Evolutionary conservation across 169 alveolate species (phyloP).

Genomic region (Cryptosporidium parvum): DNA sequence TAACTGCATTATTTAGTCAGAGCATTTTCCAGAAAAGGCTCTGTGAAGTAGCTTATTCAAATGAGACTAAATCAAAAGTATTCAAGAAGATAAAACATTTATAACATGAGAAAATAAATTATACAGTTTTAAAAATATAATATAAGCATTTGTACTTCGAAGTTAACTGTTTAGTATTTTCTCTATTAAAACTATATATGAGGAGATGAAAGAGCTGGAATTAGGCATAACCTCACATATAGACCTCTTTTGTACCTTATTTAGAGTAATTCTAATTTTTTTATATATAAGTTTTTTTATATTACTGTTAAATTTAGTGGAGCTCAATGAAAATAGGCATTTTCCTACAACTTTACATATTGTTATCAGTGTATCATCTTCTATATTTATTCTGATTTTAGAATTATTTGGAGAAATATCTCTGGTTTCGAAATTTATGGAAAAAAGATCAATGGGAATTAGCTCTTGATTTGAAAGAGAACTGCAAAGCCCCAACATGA

Average conservation of each 20-base stretch:
- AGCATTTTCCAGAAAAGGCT: constrained; percentile 40
- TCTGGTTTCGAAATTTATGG: constrained; percentile 19
- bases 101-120: neutral
- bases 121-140: neutral
- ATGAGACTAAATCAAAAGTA: neutral
- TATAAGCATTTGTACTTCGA: neutral
- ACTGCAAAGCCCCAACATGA: constrained; percentile 33
- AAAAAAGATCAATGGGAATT: constrained; percentile 2
- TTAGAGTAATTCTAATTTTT: constrained; percentile 8
- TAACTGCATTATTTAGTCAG: constrained; percentile 39
- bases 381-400: constrained; percentile 32
- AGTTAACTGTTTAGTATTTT: constrained; percentile 9
- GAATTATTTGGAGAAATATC: neutral
- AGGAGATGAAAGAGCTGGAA: constrained; percentile 38
- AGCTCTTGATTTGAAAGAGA: constrained; percentile 40
- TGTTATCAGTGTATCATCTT: constrained; percentile 23
- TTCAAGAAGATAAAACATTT: neutral
- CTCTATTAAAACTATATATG: constrained; percentile 7
- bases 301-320: neutral
- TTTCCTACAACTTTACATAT: constrained; percentile 34
- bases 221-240: constrained; percentile 66
- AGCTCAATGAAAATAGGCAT: constrained; percentile 13
- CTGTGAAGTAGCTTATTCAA: constrained; percentile 24
- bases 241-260: constrained; percentile 26
- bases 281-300: constrained; percentile 14